Base-by-base conservation (phyloP, 2,329 filamentous ascomycete species). In the Leptosphaerulina australis region DNA sequence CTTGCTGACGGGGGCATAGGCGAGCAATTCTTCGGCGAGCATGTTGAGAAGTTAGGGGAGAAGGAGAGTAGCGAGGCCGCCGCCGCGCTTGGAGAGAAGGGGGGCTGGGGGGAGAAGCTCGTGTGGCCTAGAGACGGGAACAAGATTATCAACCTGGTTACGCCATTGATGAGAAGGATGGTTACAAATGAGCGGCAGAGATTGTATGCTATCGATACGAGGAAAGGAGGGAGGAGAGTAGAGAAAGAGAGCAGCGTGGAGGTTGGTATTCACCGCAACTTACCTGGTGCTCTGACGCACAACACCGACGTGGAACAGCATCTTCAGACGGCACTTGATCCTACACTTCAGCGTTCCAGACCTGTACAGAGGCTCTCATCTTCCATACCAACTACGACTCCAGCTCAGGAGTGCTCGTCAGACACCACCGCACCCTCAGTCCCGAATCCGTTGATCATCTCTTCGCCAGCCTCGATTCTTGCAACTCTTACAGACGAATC, bases 161-260 rank as follows among this genome's bases (percentile, higher is more conserved):
- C 81, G 53, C 81, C 81, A 10, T 64, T 84, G 35, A 70, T 84
- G 50, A 69, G 81, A 48, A 74, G 81, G 18, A 83, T 84, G 80
- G 81, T 84, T 10, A 83, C 81, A 12, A 84, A 84, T 50, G 82
- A 84, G 63, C 74, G 81, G 18, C 81, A 84, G 60, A 73, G 81
- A 28, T 74, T 80, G 60, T 84, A 84, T 64, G 81, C 81, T 1
- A 78, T 82, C 22, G 79, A 82, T 63, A 81, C 79, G 1, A 74
- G 81, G 30, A 83, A 80, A 55, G 76, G 76, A 9, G 75, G 76
- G 3, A 68, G 68, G 5, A 76, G 76, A 46, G 53, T 53, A 49
- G 56, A 59, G 22, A 67, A 65, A 31, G 69, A 68, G 7, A 46
- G 44, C 6, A 68, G 55, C 43, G 52, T 49, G 4, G 64, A 67